Percentiles rank a stretch among this genome's conserved stretches.
Evolutionary conservation across 768 basidiomycete species (phyloP).

Genomic region (Suillus weaverae): DNA sequence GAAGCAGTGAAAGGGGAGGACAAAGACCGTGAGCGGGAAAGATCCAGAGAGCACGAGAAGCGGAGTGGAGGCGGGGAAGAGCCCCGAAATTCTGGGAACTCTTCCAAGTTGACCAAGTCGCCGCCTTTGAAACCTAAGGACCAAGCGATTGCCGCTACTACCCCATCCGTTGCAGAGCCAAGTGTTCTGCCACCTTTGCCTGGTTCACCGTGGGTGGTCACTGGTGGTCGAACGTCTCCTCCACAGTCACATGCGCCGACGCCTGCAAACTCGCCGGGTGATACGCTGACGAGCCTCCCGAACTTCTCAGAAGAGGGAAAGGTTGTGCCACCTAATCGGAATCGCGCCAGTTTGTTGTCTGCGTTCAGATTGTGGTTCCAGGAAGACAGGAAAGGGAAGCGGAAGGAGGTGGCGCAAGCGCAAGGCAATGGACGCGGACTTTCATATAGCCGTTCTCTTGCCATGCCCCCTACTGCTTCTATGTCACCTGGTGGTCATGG

Average conservation of each 20-base stretch:
- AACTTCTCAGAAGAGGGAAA: conserved; percentile 37
- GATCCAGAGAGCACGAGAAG: conserved; percentile 44
- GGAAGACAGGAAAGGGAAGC: conserved; percentile 86
- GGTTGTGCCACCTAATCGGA: conserved; percentile 43
- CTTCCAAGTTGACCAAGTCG: conserved; percentile 63
- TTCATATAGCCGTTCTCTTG: conserved; percentile 28
- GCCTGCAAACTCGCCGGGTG: conserved; percentile 54
- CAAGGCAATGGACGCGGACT: conserved; percentile 24
- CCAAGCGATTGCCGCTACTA: conserved; percentile 44
- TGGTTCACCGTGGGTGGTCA: conserved; percentile 76
- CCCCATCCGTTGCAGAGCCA: conserved; percentile 44
- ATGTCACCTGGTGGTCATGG: conserved; percentile 33
- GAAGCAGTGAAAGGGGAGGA: conserved; percentile 73
- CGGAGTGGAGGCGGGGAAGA: conserved; percentile 50
- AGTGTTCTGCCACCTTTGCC: conserved; percentile 33
- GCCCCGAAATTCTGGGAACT: conserved; percentile 58
- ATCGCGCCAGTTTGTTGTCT: conserved; percentile 78
- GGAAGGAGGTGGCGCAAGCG: conserved; percentile 47
- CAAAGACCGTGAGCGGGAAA: conserved; percentile 39
- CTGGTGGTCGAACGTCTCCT: conserved; percentile 44
- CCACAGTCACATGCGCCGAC: conserved; percentile 40
- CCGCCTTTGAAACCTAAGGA: conserved; percentile 60
- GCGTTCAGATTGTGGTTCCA: conserved; percentile 92
- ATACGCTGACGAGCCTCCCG: conserved; percentile 50
- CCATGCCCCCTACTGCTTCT: conserved; percentile 23